A percentile compares a stretch with the other conserved stretches of the same genome.
Evolutionary conservation across 768 basidiomycete genomes (phyloP).

Genomic region (Phanerochaete sordida): DNA sequence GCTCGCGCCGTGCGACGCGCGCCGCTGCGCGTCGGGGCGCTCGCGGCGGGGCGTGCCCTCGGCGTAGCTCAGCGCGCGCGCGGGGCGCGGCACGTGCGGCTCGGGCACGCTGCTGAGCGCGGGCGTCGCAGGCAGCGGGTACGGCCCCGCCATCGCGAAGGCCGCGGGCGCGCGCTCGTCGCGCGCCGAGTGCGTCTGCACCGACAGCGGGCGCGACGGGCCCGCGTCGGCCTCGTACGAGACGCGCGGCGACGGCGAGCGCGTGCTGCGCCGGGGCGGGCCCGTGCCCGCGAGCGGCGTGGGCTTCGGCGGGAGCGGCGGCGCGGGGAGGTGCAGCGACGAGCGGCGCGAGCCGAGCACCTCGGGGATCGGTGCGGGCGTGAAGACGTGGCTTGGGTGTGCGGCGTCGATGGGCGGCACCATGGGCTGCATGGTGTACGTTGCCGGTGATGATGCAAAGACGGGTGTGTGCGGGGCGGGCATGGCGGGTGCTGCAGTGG

Average conservation of each 20-base stretch:
- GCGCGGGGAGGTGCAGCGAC: not conserved
- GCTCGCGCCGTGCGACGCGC: not conserved
- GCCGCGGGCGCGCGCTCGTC: not conserved
- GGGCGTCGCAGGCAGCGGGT: not conserved
- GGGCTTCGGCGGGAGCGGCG: not conserved
- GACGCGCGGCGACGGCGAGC: not conserved
- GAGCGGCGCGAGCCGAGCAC: not conserved
- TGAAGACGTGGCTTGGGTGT: not conserved
- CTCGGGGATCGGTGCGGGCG: not conserved
- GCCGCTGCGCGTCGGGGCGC: not conserved
- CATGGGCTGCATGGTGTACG: no score
- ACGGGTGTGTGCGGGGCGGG: no score
- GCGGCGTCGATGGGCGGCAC: not conserved
- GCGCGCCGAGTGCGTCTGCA: not conserved
- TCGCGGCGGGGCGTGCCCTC: not conserved
- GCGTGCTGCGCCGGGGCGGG: not conserved
- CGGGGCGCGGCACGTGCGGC: not conserved
- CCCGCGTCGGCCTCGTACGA: not conserved
- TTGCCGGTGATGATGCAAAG: no score
- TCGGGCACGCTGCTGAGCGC: not conserved
- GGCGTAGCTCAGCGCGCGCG: not conserved
- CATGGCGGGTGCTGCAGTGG: not conserved
- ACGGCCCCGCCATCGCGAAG: not conserved
- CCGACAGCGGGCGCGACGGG: not conserved
- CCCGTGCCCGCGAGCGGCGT: not conserved